Evolutionary conservation across 495 filamentous ascomycete genomes (phyloP).

Genomic region (Podospora tetraspora): DNA sequence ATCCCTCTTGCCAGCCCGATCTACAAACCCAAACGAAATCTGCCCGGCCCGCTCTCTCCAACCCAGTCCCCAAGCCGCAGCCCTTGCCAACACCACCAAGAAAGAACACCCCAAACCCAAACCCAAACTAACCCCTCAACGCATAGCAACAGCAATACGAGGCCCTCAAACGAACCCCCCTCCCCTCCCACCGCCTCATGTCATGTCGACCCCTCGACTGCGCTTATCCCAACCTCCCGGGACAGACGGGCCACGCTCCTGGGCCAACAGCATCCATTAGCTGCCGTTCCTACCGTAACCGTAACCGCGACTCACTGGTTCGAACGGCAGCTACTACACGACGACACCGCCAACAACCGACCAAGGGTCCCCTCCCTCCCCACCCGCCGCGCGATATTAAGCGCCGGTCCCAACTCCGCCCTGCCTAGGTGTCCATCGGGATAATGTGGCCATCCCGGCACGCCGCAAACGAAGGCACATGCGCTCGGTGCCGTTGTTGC

Average conservation of each 20-base stretch:
- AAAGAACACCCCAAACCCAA: not conserved
- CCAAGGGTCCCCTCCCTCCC: too few species aligned
- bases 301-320: not conserved
- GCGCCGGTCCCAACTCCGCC: not conserved
- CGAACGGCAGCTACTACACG: not conserved
- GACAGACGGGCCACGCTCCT: not conserved
- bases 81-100: not conserved
- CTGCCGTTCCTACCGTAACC: too few species aligned
- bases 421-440: not conserved
- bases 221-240: not conserved
- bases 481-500: not conserved
- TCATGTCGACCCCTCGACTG: not conserved
- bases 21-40: not conserved
- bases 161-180: not conserved
- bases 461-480: too few species aligned
- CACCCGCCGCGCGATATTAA: not conserved
- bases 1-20: not conserved
- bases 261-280: not conserved
- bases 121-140: not conserved
- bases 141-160: not conserved
- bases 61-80: not conserved
- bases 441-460: not conserved
- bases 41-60: not conserved
- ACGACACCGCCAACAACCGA: not conserved
- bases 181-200: not conserved